Percentiles rank a stretch among this genome's conserved stretches.
These are phyloP conservation scores for Gloeostereum incarnatum DNA, from an alignment of 768 basidiomycete species.

Conservation along the genomic window DNA sequence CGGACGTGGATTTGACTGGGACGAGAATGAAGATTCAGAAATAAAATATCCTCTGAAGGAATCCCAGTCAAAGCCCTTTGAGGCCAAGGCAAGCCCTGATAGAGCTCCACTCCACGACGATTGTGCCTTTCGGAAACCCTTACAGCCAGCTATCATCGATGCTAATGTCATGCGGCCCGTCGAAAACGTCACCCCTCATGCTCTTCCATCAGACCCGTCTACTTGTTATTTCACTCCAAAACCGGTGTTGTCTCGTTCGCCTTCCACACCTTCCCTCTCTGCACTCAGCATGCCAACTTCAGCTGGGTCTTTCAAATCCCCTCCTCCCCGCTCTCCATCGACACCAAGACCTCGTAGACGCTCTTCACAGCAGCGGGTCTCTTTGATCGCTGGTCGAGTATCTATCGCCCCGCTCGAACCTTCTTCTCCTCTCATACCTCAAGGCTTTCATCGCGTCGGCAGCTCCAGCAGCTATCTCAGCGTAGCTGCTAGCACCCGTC, in stretches of 20 bases:
- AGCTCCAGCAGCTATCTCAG: conserved; percentile 61
- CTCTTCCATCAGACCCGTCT: conserved; percentile 15
- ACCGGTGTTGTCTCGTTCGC: conserved; percentile 21
- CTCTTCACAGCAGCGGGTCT: conserved; percentile 80
- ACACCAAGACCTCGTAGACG: conserved; percentile 61
- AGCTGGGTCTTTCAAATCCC: conserved; percentile 14
- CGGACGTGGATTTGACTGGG: conserved; percentile 78
- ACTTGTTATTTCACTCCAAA: conserved; percentile 16
- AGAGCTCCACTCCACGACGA: conserved; percentile 1
- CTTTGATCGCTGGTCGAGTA: conserved; percentile 74
- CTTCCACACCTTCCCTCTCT: conserved; percentile 22
- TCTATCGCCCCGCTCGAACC: conserved; percentile 71
- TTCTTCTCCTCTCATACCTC: conserved; percentile 51
- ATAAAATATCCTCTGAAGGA: conserved; percentile 1
- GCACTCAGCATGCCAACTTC: conserved; percentile 20
- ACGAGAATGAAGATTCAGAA: conserved; percentile 25
- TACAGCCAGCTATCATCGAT: too few relatives aligned
- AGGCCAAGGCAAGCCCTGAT: conserved; percentile 1
- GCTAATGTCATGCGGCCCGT: conserved; percentile 7
- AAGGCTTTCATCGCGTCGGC: conserved; percentile 52
- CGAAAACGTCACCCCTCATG: conserved; percentile 8
- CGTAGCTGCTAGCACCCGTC: conserved; percentile 45
- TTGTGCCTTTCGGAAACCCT: too few relatives aligned
- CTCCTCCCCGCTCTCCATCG: conserved; percentile 39
- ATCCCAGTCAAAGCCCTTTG: not conserved